A percentile compares a stretch with the other conserved stretches of the same genome.
Conservation (phyloP, 2,329 filamentous ascomycete genomes). For the Talaromyces piceae region DNA sequence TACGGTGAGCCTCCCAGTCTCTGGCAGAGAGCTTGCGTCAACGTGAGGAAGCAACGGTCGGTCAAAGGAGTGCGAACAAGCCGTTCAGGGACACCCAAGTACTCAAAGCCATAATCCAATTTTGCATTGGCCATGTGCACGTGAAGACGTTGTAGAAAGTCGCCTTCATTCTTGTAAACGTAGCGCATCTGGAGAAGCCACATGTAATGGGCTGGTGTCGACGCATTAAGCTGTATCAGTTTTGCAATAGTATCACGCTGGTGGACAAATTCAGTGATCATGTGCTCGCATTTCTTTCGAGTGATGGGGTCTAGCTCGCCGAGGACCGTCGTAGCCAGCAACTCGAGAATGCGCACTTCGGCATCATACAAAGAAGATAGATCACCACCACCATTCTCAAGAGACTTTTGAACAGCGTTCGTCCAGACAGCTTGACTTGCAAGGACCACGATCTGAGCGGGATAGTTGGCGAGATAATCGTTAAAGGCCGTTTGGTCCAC, state of each 20-base stretch:
- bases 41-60: slow-evolving; percentile 94
- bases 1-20: slow-evolving; percentile 94
- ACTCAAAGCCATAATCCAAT: slow-evolving; percentile 95
- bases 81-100: slow-evolving; percentile 89
- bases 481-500: slow-evolving; percentile 66
- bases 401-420: slow-evolving; percentile 68
- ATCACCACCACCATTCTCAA: slow-evolving; percentile 62
- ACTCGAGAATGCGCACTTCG: slow-evolving; percentile 74
- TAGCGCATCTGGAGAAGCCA: slow-evolving; percentile 99
- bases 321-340: slow-evolving; percentile 82
- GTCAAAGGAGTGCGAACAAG: slow-evolving; percentile 95
- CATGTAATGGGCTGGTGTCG: slow-evolving; percentile 69
- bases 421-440: slow-evolving; percentile 95
- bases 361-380: slow-evolving; percentile 68
- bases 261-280: slow-evolving; percentile 98
- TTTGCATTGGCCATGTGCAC: slow-evolving; percentile 97
- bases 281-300: slow-evolving; percentile 94
- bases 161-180: slow-evolving; percentile 74
- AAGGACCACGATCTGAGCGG: slow-evolving; percentile 91
- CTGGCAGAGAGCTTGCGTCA: slow-evolving; percentile 93
- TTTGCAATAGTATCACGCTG: slow-evolving; percentile 91
- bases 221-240: slow-evolving; percentile 67
- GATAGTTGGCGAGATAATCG: slow-evolving; percentile 74
- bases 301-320: slow-evolving; percentile 80
- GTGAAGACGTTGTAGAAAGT: slow-evolving; percentile 71